These are phyloP conservation scores for Yamadazyma jaroonii DNA, from an alignment of 1,139 yeast species.

Conservation along the genomic window DNA sequence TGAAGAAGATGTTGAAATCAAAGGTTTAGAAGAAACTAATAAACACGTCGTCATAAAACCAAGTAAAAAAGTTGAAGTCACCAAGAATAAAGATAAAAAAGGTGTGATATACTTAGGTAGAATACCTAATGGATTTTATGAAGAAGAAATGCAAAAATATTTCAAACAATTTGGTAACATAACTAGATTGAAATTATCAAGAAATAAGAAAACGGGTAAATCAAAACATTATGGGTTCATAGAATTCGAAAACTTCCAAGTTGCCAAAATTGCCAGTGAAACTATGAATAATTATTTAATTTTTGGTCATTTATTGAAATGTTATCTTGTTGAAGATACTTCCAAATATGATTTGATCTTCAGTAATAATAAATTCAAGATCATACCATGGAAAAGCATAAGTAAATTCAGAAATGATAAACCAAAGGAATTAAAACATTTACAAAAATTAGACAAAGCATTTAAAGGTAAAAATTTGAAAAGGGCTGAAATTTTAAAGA, in stretches of 20 bases:
- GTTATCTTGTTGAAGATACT: conserved; percentile 52
- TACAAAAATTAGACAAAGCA: conserved; percentile 48
- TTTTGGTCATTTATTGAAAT: conserved; percentile 77
- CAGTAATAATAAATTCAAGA: conserved; percentile 57
- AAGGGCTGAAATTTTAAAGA: conserved; percentile 46
- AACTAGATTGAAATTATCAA: conserved; percentile 71
- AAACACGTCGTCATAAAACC: conserved; percentile 30
- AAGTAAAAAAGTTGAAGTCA: conserved; percentile 18
- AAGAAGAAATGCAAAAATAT: conserved; percentile 73
- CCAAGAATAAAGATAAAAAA: conserved; percentile 22
- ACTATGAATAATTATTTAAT: conserved; percentile 93
- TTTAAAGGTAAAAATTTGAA: conserved; percentile 44
- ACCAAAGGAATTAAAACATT: conserved; percentile 55
- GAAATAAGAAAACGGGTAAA: conserved; percentile 88
- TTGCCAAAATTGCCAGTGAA: conserved; percentile 86
- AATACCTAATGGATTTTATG: conserved; percentile 90
- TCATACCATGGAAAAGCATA: conserved; percentile 62
- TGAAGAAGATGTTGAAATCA: conserved; percentile 15
- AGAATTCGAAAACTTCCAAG: conserved; percentile 66
- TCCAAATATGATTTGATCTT: conserved; percentile 51
- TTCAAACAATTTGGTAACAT: conserved; percentile 89
- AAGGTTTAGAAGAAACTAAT: conserved; percentile 16
- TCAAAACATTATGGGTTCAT: conserved; percentile 92
- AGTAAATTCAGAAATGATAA: conserved; percentile 54
- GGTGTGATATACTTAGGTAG: conserved; percentile 90